Base-by-base conservation (phyloP, 2,329 filamentous ascomycete species). In the Fusarium paranaense region DNA sequence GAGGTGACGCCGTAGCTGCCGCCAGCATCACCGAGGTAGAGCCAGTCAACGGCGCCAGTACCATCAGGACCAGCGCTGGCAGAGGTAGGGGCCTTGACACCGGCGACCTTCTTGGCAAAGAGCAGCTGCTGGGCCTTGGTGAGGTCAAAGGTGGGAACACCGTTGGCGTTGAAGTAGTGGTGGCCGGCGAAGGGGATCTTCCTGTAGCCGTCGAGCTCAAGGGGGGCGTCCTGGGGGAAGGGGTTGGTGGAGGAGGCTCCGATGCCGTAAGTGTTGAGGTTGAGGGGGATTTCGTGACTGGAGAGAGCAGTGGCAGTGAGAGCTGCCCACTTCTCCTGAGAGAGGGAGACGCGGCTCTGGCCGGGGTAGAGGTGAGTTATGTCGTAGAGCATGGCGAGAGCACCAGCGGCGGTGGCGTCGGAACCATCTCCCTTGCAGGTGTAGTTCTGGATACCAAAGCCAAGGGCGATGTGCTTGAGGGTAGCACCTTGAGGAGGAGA, bases 361-460 rank as follows among this genome's bases (percentile, higher is more conserved):
- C 83, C 83, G 0, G 89, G 88, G 80, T 87, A 89, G n/a, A 90
- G 82, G 5, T 72, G 35, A 14, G 86, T 87, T 73, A 87, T 83
- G 76, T 92, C 89, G 86, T 90, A 91, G 69, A 92, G 87, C 63
- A 88, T 86, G 70, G 90, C 90, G 27, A 91, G 83, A 56, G 90
- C 90, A 54, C 90, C 90, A 22, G 82, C 80, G n/a, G 86, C 81
- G 7, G 76, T 76, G 33, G 86, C 83, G 0, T 76, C 73, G 11
- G 82, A 80, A 18, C 79, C 80, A 3, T 80, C 79, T 4, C 78
- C 68, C n/a, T 74, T 72, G 82, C 91, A 93, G 40, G 89, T 91
- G 85, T 93, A 93, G 87, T 93, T 93, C 78, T 93, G 91, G 76
- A 91, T 88, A 66, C 91, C 91, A 75, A 91, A 87, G 74, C 91